These are phyloP conservation scores for Teratosphaeria destructans DNA, from an alignment of 2,329 filamentous ascomycete species.

Conservation along the genomic window DNA sequence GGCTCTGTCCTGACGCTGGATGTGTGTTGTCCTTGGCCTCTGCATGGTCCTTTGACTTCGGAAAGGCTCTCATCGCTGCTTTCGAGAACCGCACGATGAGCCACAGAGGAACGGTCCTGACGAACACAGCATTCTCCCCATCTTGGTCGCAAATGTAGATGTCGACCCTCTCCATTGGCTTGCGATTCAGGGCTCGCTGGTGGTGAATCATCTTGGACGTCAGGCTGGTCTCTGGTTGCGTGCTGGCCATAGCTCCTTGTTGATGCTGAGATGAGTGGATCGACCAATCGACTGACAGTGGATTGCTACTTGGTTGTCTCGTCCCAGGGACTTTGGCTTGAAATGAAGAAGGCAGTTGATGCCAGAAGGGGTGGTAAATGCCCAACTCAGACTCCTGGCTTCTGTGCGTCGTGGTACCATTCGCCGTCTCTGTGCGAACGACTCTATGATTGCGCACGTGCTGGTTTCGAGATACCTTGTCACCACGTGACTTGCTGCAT, in stretches of 20 bases:
- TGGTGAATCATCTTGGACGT: neutral
- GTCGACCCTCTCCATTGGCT: slow-evolving; percentile 5
- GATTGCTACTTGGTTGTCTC: too few species aligned
- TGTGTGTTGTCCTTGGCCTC: neutral
- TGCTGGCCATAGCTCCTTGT: neutral
- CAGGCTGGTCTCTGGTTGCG: neutral
- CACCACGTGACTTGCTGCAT: neutral
- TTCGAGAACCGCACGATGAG: slow-evolving; percentile 10
- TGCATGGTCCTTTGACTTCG: neutral
- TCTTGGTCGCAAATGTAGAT: slow-evolving; percentile 5
- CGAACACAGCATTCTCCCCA: slow-evolving; percentile 2
- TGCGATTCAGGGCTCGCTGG: neutral
- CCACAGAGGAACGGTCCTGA: slow-evolving; percentile 1
- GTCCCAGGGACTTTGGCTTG: neutral
- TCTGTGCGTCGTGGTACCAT: neutral
- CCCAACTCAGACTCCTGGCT: neutral
- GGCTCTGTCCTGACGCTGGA: neutral
- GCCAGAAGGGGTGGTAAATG: neutral
- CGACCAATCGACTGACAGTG: too few species aligned
- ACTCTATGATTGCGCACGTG: neutral
- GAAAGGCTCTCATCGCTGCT: slow-evolving; percentile 5
- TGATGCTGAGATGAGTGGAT: neutral
- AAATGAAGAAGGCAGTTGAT: neutral
- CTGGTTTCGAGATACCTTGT: neutral
- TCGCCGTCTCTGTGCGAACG: neutral